phyloP scores from a whole-genome alignment of 352 stramenopile species.

The Aphanomyces invadans region DNA sequence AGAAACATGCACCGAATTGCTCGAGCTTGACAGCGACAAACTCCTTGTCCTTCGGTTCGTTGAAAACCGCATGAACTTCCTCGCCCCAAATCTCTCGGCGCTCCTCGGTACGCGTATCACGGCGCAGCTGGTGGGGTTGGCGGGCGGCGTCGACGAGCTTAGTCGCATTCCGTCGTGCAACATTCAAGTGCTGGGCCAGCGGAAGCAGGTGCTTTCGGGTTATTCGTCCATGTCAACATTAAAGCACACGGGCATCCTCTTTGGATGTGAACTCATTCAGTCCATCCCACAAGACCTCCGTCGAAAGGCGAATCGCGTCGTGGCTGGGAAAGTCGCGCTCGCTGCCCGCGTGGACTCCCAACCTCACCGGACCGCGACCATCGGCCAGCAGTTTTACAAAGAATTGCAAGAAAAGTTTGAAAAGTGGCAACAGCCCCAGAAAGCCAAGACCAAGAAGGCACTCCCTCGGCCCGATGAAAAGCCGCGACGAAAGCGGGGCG shows the following conservation, averaged over 20 bases:
- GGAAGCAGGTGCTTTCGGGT: constrained; percentile 87
- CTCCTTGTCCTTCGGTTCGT: constrained; percentile 86
- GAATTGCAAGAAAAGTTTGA: constrained; percentile 93
- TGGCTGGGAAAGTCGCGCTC: constrained; percentile 87
- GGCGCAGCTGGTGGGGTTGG: constrained; percentile 90
- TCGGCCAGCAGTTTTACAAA: constrained; percentile 80
- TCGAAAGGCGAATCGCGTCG: constrained; percentile 90
- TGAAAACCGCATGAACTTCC: constrained; percentile 85
- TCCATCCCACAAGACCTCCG: constrained; percentile 85
- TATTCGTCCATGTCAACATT: constrained; percentile 79
- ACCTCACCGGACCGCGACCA: constrained; percentile 57
- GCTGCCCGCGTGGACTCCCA: constrained; percentile 91
- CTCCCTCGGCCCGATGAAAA: constrained; percentile 95
- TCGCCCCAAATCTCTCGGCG: constrained; percentile 91
- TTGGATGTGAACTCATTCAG: constrained; percentile 90
- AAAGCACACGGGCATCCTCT: constrained; percentile 92
- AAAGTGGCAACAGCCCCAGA: constrained; percentile 96
- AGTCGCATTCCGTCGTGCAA: constrained; percentile 96
- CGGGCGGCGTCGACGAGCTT: constrained; percentile 91
- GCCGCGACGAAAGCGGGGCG: constrained; percentile 89
- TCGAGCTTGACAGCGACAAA: constrained; percentile 84
- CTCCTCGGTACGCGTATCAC: constrained; percentile 93
- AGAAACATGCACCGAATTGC: constrained; percentile 74
- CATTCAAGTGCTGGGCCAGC: constrained; percentile 93
- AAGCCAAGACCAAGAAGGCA: constrained; percentile 95